Conservation (phyloP, 805 yeast genomes). For the Hyphopichia homilentoma region DNA sequence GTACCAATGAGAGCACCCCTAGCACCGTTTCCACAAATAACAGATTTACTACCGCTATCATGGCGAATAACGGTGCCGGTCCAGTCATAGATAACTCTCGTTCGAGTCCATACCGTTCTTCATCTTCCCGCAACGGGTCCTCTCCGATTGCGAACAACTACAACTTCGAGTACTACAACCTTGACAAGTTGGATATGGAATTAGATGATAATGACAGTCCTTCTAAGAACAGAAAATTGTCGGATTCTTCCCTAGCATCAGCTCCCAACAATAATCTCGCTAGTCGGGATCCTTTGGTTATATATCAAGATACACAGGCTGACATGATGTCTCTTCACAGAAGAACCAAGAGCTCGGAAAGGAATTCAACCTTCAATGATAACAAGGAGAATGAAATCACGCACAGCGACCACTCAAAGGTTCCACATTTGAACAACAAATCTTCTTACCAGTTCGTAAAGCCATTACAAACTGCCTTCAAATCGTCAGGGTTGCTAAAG, state of each 20-base stretch:
- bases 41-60: background rate
- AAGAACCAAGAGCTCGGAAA: background rate
- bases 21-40: background rate
- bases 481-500: conserved; percentile 67
- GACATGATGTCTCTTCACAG: conserved; percentile 2
- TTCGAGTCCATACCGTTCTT: background rate
- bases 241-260: conserved; percentile 15
- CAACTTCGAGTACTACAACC: conserved; percentile 19
- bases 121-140: background rate
- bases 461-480: conserved; percentile 82
- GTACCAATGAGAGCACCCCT: no score
- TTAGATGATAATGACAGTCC: conserved; percentile 22
- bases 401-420: no score
- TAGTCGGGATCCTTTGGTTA: conserved; percentile 12
- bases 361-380: conserved; percentile 9
- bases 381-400: conserved; percentile 32
- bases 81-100: background rate
- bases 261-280: conserved; percentile 3
- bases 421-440: conserved; percentile 7
- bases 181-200: conserved; percentile 26
- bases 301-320: conserved; percentile 19
- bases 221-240: conserved; percentile 23
- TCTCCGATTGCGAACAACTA: conserved; percentile 1
- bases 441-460: conserved; percentile 62
- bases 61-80: background rate